Base-by-base conservation (phyloP, 192 early-diverging fungal species). In the Haplosporangium gracile region DNA sequence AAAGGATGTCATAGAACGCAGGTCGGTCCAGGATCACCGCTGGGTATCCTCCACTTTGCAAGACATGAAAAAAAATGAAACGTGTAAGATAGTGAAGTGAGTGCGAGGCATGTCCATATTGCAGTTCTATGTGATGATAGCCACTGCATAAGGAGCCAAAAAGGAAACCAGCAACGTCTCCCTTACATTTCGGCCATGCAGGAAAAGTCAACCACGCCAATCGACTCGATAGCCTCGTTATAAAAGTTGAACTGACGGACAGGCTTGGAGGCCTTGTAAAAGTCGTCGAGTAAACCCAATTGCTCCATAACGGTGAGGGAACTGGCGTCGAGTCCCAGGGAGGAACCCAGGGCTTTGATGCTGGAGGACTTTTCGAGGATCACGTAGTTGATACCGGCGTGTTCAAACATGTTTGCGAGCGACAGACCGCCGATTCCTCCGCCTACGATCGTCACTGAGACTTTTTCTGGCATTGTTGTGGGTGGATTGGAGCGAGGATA, bases 171-270 rank as follows among this genome's bases (percentile, higher is more conserved):
- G 43, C 43, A 51, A 2, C 3, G 29, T 38, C 39, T 49, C 24
- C 43, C 78, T 80, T 81, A 86, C 84, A 86, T 86, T 51, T 81
- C 79, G 1, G 69, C 70, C 84, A 81, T 80, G 76, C 84, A 86
- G 16, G 78, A 16, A 57, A 86, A 86, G 60, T 86, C 84, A 9
- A 86, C 84, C 22, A 74, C 8, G 15, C 84, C 84, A 29, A 47
- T 86, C 42, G 84, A 45, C 42, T 81, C 34, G 20, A 81, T 77
- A 1, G 43, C 39, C 72, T 86, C 84, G 53, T 86, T 86, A 63
- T 86, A 86, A 78, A 86, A 86, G 76, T 86, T 86, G 72, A 86
- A 86, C 65, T 78, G 79, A 4, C 84, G 34, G 6, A 86, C 84
- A 29, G 84, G 72, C 51, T 86, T 86, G 32, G 84, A 86, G 2